These are phyloP conservation scores for Amanita phalloides DNA, from an alignment of 768 basidiomycete species.

Conservation along the genomic window DNA sequence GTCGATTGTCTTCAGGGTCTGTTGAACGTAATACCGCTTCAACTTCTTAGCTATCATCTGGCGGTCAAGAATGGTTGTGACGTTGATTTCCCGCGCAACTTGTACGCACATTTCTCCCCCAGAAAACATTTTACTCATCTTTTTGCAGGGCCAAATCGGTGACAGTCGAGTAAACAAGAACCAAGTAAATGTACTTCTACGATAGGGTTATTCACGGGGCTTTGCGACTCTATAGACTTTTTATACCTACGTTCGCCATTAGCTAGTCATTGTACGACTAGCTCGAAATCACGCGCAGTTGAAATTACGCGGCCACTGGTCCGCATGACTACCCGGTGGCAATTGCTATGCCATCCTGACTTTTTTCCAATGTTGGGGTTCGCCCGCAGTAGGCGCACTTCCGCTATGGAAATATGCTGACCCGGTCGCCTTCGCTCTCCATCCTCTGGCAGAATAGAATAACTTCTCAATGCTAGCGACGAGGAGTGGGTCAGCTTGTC, in stretches of 20 bases:
- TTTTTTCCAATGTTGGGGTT: too few relatives aligned
- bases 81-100: slow-evolving; percentile 96
- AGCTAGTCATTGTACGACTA: not conserved
- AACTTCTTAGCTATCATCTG: slow-evolving; percentile 92
- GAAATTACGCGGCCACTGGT: too few relatives aligned
- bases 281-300: not conserved
- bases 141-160: slow-evolving; percentile 61
- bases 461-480: too few relatives aligned
- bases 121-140: slow-evolving; percentile 1
- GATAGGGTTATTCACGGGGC: not conserved
- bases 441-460: too few relatives aligned
- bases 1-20: slow-evolving; percentile 93
- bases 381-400: too few relatives aligned
- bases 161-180: slow-evolving; percentile 47
- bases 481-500: too few relatives aligned
- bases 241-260: not conserved
- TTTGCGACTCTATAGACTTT: not conserved
- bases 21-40: slow-evolving; percentile 93
- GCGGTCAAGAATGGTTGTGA: slow-evolving; percentile 94
- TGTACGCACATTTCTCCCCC: slow-evolving; percentile 39
- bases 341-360: too few relatives aligned
- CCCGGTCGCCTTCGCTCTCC: too few relatives aligned
- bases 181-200: not conserved
- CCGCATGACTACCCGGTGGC: too few relatives aligned
- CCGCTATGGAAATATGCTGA: too few relatives aligned